Base-by-base conservation (phyloP, 2,329 filamentous ascomycete genomes). In the Chrysoporthe puriensis region DNA sequence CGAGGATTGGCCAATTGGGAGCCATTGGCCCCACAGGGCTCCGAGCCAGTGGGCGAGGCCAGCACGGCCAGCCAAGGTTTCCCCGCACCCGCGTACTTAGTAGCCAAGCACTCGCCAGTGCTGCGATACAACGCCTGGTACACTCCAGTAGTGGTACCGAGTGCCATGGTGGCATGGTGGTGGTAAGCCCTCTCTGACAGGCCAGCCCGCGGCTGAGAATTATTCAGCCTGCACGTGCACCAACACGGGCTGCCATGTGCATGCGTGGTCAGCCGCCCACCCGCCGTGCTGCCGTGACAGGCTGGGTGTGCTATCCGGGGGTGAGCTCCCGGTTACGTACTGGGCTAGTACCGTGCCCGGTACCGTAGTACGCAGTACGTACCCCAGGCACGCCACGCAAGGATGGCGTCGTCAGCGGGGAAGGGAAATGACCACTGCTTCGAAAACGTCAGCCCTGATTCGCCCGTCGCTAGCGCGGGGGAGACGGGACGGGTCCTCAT, bases 401-500 rank as follows among this genome's bases (percentile, higher is more conserved):
- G 8, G 18, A 2, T 7, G 54, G 32, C 16, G 32, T 40, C 18
- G 54, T 40, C 26, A 14, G 32, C 40, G 54, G 54, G 18, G 54
- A 16, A 57, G 21, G 54, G 5, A 57, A 11, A 40, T 36, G 34
- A 7, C 16, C 16, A 26, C 54, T 46, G 63, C 52, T 63, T 69
- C 50, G 48, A 63, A 66, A 61, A 56, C 52, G 21, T 43, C 32
- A 61, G 67, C 59, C 50, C 40, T 66, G 67, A 69, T 66, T 69
- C 64, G 67, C 54, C 36, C 42, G n/a, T 14, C 14, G 14, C 48
- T 69, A 59, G 52, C 66, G 67, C 64, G 67, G 67, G 67, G 67
- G 52, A 54, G 26, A 50, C 46, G 44, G 4, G 1, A 34, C 13
- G 13, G 54, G 14, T 50, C n/a, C 21, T 43, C 9, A 69, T 62